These are phyloP conservation scores for Harringtonia aguacate DNA, from an alignment of 2,329 filamentous ascomycete genomes.

Conservation along the genomic window DNA sequence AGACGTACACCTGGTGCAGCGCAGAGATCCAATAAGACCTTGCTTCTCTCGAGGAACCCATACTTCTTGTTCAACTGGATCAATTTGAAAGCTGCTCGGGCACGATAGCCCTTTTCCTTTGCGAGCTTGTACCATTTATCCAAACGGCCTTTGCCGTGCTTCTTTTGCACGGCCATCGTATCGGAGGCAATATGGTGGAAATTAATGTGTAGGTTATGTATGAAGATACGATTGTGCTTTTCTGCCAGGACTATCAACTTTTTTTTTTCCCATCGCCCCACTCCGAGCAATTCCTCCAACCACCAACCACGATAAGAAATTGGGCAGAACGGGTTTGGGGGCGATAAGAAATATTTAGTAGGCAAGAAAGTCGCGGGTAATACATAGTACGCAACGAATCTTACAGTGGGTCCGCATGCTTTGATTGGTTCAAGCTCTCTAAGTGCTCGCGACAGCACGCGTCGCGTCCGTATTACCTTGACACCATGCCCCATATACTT, in stretches of 20 bases:
- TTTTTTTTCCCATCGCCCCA: constrained; percentile 6
- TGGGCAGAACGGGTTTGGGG: no score
- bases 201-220: neutral
- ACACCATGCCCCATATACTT: constrained; percentile 5
- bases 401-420: neutral
- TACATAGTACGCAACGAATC: neutral
- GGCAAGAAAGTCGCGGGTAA: neutral
- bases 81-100: constrained; percentile 93
- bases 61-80: constrained; percentile 99
- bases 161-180: constrained; percentile 92
- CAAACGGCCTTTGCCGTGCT: constrained; percentile 95
- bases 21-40: constrained; percentile 93
- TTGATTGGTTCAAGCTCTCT: constrained; percentile 8
- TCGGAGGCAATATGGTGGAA: neutral
- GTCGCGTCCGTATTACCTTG: constrained; percentile 8
- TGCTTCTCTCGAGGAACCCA: constrained; percentile 94
- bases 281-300: no score
- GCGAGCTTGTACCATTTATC: constrained; percentile 99
- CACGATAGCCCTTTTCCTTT: constrained; percentile 96
- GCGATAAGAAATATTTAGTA: neutral
- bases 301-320: no score
- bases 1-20: constrained; percentile 76
- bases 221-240: neutral
- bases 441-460: constrained; percentile 9
- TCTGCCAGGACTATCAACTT: neutral